Percentiles rank a stretch among this genome's conserved stretches.
phyloP scores from a whole-genome alignment of 2,329 filamentous ascomycete species.

The Geosmithia flava region DNA sequence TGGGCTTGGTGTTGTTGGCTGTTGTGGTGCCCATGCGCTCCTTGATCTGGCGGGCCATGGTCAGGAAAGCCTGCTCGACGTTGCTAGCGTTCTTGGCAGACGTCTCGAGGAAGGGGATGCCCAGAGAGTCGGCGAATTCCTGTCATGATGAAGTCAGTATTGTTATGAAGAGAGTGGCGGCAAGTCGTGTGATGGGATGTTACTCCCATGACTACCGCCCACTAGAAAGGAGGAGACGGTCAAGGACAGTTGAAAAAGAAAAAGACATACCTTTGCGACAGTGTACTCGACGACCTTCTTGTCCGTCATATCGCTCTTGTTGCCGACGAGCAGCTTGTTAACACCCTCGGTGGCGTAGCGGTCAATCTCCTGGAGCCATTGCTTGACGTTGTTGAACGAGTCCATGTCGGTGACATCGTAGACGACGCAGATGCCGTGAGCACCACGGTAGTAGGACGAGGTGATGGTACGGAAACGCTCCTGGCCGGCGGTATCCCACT shows the following conservation, averaged over 20 bases:
- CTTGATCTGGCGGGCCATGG: conserved; percentile 99
- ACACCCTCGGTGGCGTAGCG: conserved; percentile 98
- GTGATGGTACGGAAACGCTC: conserved; percentile 99
- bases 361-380: conserved; percentile 99
- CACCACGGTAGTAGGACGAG: conserved; percentile 97
- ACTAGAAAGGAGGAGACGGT: not conserved
- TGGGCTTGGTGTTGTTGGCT: conserved; percentile 95
- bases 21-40: conserved; percentile 97
- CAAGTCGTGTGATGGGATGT: not conserved
- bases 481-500: conserved; percentile 99
- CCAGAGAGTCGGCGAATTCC: conserved; percentile 98
- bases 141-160: conserved; percentile 21
- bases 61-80: conserved; percentile 98
- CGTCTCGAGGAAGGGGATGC: conserved; percentile 98
- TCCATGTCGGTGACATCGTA: conserved; percentile 99
- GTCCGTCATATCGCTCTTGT: conserved; percentile 99
- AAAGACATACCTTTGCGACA: conserved; percentile 76
- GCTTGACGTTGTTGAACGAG: conserved; percentile 99
- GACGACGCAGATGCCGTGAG: conserved; percentile 98
- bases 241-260: not conserved
- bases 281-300: conserved; percentile 99
- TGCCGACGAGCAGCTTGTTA: conserved; percentile 97
- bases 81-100: conserved; percentile 99
- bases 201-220: not conserved
- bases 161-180: no score